Base-by-base conservation (phyloP, 176 grass and related monocot species). In the Pontederia paniculata region DNA sequence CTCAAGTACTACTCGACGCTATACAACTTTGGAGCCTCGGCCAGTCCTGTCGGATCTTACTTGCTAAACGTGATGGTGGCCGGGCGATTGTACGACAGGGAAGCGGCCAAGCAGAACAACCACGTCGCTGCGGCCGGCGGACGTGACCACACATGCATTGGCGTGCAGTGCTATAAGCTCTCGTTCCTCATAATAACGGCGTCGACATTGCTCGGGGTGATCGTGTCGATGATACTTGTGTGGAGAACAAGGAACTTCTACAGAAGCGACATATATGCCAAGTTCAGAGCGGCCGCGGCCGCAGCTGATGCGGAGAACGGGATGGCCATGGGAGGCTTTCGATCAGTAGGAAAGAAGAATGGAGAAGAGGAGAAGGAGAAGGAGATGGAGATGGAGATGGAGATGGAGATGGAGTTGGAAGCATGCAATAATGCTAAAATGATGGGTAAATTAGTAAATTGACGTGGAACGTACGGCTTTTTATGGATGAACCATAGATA, bases 1-100 rank as follows among this genome's bases (percentile, higher is more conserved):
- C 85, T 89, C 70, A 89, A 89, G 66, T 89, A 84, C 73, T 89
- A 89, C 85, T 89, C 85, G 23, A 89, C 85, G 60, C 80, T 89
- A 17, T 84, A 84, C 60, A 89, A 89, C 66, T 84, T 89, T 23
- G 85, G 85, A 1, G 78, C 73, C 65, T 76, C 75, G 0, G 85
- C 85, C 14, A 88, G 85, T 73, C 85, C 85, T 49, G 62, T 88
- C 54, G 85, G 85, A 17, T 81, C 85, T 2, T 88, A 88, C 69
- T 53, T 74, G 0, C 85, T 88, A 50, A 77, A 80, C 64, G 85
- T 88, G 37, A 74, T 68, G 69, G 73, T 88, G 31, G 76, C 85
- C 0, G 85, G 85, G 0, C 67, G 79, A 23, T 74, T 88, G 45
- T 88, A 88, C 76, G 85, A 88, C 64, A 70, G 13, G 9, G 76